Conservation (phyloP, 176 grass and related monocot species). For the Areca catechu region DNA sequence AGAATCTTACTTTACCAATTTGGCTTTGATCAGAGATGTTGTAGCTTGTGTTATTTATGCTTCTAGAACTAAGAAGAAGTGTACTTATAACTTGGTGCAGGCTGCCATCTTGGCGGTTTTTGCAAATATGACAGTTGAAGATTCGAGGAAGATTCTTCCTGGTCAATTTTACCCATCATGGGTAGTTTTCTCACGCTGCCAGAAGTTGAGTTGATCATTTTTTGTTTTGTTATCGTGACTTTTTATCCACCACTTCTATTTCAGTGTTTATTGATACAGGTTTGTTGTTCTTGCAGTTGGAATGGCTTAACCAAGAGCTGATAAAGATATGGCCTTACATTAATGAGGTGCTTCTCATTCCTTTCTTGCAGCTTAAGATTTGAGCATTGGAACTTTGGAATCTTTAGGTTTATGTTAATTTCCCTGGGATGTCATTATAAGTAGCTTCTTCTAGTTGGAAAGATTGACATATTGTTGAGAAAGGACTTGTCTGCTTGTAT, state of each 20-base stretch:
- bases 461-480: too few relatives aligned
- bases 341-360: slow-evolving; percentile 40
- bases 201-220: slow-evolving; percentile 59
- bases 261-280: slow-evolving; percentile 27
- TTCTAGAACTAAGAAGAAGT: too few relatives aligned
- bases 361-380: slow-evolving; percentile 3
- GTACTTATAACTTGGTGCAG: slow-evolving; percentile 18
- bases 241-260: slow-evolving; percentile 8
- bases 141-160: slow-evolving; percentile 64
- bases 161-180: slow-evolving; percentile 84
- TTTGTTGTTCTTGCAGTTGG: slow-evolving; percentile 44
- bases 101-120: slow-evolving; percentile 46
- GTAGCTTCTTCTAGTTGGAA: too few relatives aligned
- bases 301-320: slow-evolving; percentile 81
- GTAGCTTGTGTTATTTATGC: too few relatives aligned
- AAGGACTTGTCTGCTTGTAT: too few relatives aligned
- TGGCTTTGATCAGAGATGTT: too few relatives aligned
- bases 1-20: too few relatives aligned
- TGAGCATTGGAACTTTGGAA: slow-evolving; percentile 8
- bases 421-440: too few relatives aligned
- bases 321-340: slow-evolving; percentile 88
- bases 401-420: background rate
- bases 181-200: slow-evolving; percentile 78
- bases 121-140: slow-evolving; percentile 72
- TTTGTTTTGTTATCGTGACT: background rate